Evolutionary conservation across 2,329 filamentous ascomycete species (phyloP).

Genomic region (Paracoccidioides lutzii): DNA sequence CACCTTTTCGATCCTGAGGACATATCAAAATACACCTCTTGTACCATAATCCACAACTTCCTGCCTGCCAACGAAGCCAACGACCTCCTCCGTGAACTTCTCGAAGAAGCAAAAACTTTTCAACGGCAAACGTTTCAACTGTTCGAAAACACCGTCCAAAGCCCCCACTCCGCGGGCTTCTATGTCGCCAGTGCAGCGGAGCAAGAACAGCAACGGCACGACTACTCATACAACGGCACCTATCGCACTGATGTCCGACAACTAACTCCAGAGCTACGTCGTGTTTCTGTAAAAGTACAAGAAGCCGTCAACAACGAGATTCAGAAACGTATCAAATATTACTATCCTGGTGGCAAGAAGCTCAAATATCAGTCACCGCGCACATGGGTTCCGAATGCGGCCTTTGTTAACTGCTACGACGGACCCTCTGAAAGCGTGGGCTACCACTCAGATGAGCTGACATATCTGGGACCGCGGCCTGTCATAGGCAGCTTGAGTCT

Average conservation of each 20-base stretch:
- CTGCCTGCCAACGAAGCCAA: conserved; percentile 60
- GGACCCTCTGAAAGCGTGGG: conserved; percentile 73
- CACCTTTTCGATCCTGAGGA: conserved; percentile 73
- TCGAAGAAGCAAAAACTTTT: conserved; percentile 61
- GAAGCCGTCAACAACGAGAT: conserved; percentile 66
- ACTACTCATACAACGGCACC: conserved; percentile 77
- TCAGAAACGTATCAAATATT: conserved; percentile 51
- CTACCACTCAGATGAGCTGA: conserved; percentile 85
- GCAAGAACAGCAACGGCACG: conserved; percentile 54
- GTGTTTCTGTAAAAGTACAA: conserved; percentile 57
- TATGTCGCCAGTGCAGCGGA: conserved; percentile 68
- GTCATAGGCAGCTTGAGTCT: conserved; percentile 83
- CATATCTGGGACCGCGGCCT: conserved; percentile 78
- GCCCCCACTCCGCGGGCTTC: conserved; percentile 71
- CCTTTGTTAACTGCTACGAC: conserved; percentile 88
- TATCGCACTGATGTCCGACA: conserved; percentile 62
- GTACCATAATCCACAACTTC: conserved; percentile 87
- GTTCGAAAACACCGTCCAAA: conserved; percentile 75
- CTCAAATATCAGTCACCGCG: conserved; percentile 62
- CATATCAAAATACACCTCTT: conserved; percentile 72
- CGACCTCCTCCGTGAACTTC: conserved; percentile 58
- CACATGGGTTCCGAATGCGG: conserved; percentile 72
- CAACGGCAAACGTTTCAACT: conserved; percentile 64
- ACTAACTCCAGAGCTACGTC: conserved; percentile 60
- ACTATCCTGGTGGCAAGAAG: conserved; percentile 58